Percentiles rank a stretch among this genome's conserved stretches.
Evolutionary conservation across 2,329 filamentous ascomycete genomes (phyloP).

Genomic region (Beauveria brongniartii): DNA sequence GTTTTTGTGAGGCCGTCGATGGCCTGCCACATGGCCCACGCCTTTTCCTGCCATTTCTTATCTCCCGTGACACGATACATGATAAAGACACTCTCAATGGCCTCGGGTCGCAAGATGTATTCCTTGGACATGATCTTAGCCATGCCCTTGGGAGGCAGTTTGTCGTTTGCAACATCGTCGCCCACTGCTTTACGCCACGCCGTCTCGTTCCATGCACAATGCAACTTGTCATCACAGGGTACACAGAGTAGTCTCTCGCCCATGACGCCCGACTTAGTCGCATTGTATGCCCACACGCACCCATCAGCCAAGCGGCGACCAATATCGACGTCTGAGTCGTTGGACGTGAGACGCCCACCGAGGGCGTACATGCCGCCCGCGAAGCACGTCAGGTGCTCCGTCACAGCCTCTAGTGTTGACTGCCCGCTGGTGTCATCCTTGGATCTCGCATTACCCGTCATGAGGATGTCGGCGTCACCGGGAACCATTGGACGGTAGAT

Average conservation of each 20-base stretch:
- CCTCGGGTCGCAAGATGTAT: conserved; percentile 45
- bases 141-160: conserved; percentile 49
- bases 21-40: conserved; percentile 46
- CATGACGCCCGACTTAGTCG: conserved; percentile 46
- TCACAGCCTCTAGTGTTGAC: conserved; percentile 33
- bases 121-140: conserved; percentile 43
- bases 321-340: conserved; percentile 35
- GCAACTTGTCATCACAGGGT: conserved; percentile 24
- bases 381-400: conserved; percentile 56
- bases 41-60: conserved; percentile 36
- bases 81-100: conserved; percentile 46
- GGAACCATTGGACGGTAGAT: conserved; percentile 64
- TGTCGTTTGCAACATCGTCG: conserved; percentile 18
- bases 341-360: conserved; percentile 47
- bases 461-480: conserved; percentile 52
- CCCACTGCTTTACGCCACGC: conserved; percentile 17
- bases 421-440: background rate
- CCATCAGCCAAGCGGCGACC: conserved; percentile 42
- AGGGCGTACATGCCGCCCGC: conserved; percentile 58
- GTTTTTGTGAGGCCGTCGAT: conserved; percentile 40
- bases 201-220: conserved; percentile 27
- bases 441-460: conserved; percentile 37
- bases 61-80: conserved; percentile 45
- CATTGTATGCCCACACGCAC: conserved; percentile 50
- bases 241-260: conserved; percentile 40